Percentiles rank a stretch among this genome's conserved stretches.
Conservation (phyloP, 202 grass and related monocot species). For the Panicum virgatum region DNA sequence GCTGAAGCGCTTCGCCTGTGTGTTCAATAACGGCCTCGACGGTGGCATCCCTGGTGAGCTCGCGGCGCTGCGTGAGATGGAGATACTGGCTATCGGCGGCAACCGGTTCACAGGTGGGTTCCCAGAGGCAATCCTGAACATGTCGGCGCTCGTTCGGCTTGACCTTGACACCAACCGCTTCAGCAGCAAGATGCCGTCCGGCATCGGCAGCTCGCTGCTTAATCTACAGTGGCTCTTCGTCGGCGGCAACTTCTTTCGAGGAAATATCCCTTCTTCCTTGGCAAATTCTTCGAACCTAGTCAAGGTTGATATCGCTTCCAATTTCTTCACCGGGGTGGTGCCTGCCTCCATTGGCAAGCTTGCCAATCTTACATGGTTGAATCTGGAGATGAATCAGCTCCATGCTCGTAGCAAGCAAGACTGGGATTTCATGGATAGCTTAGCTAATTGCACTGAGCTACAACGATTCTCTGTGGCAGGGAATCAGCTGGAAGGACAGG, state of each 20-base stretch:
- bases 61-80: neutral
- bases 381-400: constrained; percentile 42
- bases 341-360: constrained; percentile 48
- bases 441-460: constrained; percentile 48
- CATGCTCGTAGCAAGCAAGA: constrained; percentile 32
- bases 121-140: constrained; percentile 13
- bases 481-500: constrained; percentile 29
- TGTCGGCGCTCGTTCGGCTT: neutral
- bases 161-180: neutral
- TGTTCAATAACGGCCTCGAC: neutral
- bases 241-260: constrained; percentile 27
- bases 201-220: constrained; percentile 32
- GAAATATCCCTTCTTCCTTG: constrained; percentile 28
- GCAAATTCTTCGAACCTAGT: constrained; percentile 36
- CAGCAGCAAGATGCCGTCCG: neutral
- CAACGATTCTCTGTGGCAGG: neutral
- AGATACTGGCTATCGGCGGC: neutral
- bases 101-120: constrained; percentile 25
- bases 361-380: constrained; percentile 26
- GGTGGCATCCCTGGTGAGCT: constrained; percentile 34
- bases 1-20: neutral
- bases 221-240: neutral
- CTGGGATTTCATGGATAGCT: constrained; percentile 45
- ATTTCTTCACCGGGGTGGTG: constrained; percentile 42
- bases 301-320: neutral